A percentile compares a stretch with the other conserved stretches of the same genome.
These are phyloP conservation scores for Colletotrichum coccodes DNA, from an alignment of 2,329 filamentous ascomycete species.

Conservation along the genomic window DNA sequence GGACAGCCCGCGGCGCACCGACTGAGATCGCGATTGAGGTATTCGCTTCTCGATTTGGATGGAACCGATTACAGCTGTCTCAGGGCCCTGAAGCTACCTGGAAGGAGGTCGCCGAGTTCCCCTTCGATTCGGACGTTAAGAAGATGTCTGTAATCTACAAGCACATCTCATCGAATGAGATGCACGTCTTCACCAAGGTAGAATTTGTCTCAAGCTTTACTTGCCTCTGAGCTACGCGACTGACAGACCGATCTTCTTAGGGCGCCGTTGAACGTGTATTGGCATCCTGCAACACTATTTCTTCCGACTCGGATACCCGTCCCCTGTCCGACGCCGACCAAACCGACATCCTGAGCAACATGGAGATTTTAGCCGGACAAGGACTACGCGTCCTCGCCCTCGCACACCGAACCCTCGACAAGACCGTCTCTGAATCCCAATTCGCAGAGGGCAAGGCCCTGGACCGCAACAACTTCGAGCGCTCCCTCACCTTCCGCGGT, in stretches of 20 bases:
- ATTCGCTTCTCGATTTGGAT: slow-evolving; percentile 75
- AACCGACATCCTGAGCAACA: slow-evolving; percentile 71
- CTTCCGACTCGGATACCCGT: slow-evolving; percentile 58
- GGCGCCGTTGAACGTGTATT: slow-evolving; percentile 78
- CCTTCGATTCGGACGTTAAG: slow-evolving; percentile 80
- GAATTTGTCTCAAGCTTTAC: no score
- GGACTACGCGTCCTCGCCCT: slow-evolving; percentile 77
- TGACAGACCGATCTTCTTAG: no score
- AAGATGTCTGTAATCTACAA: slow-evolving; percentile 80
- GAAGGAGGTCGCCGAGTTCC: slow-evolving; percentile 73
- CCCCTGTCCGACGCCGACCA: no score
- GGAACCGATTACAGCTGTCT: slow-evolving; percentile 66
- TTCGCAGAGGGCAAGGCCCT: no score
- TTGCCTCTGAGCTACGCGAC: no score
- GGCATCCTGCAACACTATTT: slow-evolving; percentile 66
- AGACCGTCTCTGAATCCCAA: slow-evolving; percentile 45
- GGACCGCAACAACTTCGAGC: slow-evolving; percentile 67
- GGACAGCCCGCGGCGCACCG: slow-evolving; percentile 74
- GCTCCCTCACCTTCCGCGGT: slow-evolving; percentile 72
- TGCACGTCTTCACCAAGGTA: slow-evolving; percentile 69
- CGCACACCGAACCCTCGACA: slow-evolving; percentile 61
- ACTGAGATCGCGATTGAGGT: slow-evolving; percentile 82
- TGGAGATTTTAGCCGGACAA: slow-evolving; percentile 73
- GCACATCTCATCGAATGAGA: slow-evolving; percentile 43
- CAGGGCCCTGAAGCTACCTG: slow-evolving; percentile 61